Percentiles rank a stretch among this genome's conserved stretches.
Evolutionary conservation across 208 protist genomes (phyloP).

Genomic region (Wallacemonas rigidus): DNA sequence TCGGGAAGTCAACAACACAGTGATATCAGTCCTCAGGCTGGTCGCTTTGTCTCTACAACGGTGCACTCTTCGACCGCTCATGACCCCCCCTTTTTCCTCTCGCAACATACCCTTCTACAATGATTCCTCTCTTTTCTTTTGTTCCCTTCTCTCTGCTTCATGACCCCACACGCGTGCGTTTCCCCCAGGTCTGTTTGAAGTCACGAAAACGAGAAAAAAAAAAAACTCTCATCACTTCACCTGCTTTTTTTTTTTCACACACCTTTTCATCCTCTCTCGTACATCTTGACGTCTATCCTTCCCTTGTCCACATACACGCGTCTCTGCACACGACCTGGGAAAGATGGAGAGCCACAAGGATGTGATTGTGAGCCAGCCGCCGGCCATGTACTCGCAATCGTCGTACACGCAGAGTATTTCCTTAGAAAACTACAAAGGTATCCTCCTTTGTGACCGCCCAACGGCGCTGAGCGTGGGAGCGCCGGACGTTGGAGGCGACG

Average conservation of each 20-base stretch:
- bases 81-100: no score
- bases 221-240: background rate
- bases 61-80: no score
- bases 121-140: background rate
- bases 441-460: constrained; percentile 84
- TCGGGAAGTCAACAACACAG: no score
- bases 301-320: background rate
- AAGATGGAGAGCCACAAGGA: constrained; percentile 89
- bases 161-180: background rate
- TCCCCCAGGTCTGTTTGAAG: background rate
- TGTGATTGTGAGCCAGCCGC: constrained; percentile 86
- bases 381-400: constrained; percentile 66
- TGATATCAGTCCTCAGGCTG: background rate
- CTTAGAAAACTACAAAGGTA: constrained; percentile 93
- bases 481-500: constrained; percentile 19
- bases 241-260: constrained; percentile 6
- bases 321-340: background rate
- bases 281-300: background rate
- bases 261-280: no score
- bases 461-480: constrained; percentile 27
- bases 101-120: no score
- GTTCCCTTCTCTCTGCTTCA: background rate
- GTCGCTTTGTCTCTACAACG: background rate
- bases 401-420: constrained; percentile 45
- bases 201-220: background rate